A percentile compares a stretch with the other conserved stretches of the same genome.
phyloP scores from a whole-genome alignment of 1,284 basidiomycete species.

The Irpex sp. region DNA sequence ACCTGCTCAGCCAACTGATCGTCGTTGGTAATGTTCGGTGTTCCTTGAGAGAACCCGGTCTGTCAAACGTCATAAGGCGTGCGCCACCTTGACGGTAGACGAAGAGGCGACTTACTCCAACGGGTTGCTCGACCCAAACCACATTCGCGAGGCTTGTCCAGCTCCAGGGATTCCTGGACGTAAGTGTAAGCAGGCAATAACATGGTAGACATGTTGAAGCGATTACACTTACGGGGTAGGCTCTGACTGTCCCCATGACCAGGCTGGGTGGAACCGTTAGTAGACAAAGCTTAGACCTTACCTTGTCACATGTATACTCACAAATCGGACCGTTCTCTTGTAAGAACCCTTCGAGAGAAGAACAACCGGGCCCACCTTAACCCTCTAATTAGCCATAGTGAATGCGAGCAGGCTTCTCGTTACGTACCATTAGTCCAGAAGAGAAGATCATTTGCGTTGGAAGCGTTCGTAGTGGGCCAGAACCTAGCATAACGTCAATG shows the following conservation, averaged over 20 bases:
- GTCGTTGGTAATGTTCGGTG: constrained; percentile 30
- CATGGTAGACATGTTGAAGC: not conserved
- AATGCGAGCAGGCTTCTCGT: not conserved
- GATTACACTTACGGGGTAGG: constrained; percentile 34
- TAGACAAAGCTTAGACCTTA: not conserved
- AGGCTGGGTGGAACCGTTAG: constrained; percentile 28
- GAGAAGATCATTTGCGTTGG: constrained; percentile 42
- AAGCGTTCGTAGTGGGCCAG: constrained; percentile 42
- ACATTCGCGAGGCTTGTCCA: constrained; percentile 43
- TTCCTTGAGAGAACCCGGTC: constrained; percentile 33
- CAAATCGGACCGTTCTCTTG: constrained; percentile 45
- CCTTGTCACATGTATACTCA: constrained; percentile 11
- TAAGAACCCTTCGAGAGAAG: constrained; percentile 40
- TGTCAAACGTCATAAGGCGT: not conserved
- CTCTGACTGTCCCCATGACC: constrained; percentile 51
- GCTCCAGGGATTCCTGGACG: constrained; percentile 25
- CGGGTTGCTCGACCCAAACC: constrained; percentile 47
- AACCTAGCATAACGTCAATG: constrained; percentile 23
- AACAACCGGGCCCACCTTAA: constrained; percentile 42
- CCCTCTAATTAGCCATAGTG: not conserved
- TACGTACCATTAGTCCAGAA: constrained; percentile 37
- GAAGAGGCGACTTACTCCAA: constrained; percentile 31
- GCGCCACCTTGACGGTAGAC: not conserved
- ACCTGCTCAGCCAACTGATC: constrained; percentile 34
- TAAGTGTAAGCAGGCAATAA: not conserved